Conservation (phyloP, 495 filamentous ascomycete genomes). For the Clohesyomyces aquaticus region DNA sequence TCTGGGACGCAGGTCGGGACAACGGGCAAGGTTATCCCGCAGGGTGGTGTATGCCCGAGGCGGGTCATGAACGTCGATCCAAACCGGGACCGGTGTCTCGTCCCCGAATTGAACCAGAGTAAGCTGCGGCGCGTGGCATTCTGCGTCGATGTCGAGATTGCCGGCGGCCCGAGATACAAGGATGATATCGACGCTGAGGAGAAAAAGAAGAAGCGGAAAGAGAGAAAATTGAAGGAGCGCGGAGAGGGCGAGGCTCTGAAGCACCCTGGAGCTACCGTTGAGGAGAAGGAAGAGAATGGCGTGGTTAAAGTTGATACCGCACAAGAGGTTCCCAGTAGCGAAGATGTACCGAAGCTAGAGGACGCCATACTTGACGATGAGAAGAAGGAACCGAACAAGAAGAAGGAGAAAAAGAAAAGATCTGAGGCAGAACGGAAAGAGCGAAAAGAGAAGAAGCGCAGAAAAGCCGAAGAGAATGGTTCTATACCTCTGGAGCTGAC, state of each 20-base stretch:
- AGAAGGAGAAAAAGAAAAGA: conserved; percentile 90
- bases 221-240: conserved; percentile 69
- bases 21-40: conserved; percentile 55
- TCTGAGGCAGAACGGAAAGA: conserved; percentile 87
- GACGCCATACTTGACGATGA: conserved; percentile 41
- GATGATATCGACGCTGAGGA: conserved; percentile 52
- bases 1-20: conserved; percentile 53
- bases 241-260: conserved; percentile 72
- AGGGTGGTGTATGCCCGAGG: conserved; percentile 65
- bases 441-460: conserved; percentile 78
- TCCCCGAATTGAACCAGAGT: conserved; percentile 76
- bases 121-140: conserved; percentile 89
- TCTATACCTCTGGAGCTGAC: conserved; percentile 76
- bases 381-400: conserved; percentile 61
- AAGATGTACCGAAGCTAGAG: conserved; percentile 42
- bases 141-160: conserved; percentile 96
- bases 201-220: conserved; percentile 59
- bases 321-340: conserved; percentile 44
- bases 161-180: conserved; percentile 62
- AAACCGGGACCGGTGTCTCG: conserved; percentile 74
- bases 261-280: conserved; percentile 57
- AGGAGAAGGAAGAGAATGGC: conserved; percentile 61
- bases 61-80: conserved; percentile 84
- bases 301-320: conserved; percentile 50
- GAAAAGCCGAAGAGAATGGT: conserved; percentile 80